Evolutionary conservation across 1,139 yeast genomes (phyloP), one percentile per base, ranked within the genome.

Genomic region (Entelexis paramagnoliae): DNA sequence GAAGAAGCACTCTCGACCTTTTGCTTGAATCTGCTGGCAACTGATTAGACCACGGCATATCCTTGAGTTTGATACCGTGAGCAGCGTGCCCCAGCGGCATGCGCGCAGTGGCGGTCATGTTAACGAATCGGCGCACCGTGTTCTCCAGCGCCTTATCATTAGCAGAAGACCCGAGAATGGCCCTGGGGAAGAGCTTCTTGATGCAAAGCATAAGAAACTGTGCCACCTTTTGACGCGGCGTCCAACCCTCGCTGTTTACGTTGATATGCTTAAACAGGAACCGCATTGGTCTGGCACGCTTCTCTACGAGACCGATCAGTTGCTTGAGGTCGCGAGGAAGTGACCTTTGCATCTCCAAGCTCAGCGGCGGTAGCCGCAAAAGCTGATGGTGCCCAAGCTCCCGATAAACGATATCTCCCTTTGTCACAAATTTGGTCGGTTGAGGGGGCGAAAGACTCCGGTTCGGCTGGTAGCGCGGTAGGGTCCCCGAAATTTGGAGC

Each of bases 81-180:
- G 68, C 41, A 1, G 74, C 41, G 3, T 62, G 59, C 3, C 63
- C 58, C 0, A 72, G 50, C 1, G 66, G 49, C 1, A 73, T 66
- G 63, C 33, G 49, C 40, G 65, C 69, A 17, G 51, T 51, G n/a
- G 59, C 57, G 2, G 67, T 54, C 49, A 74, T 60, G 17, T 64
- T 63, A 0, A 87, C 57, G 43, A 75, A 68, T 6, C 56, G 51
- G 0, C 75, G 67, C 0, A 83, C 59, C 17, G 66, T 64, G 2
- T 62, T 58, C 41, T 71, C 63, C 0, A 84, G 60, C 0, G 63
- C 55, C 0, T 70, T 53, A 62, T 76, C 75, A 60, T 85, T 86
- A 7, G 59, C 55, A 2, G 56, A 55, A 1, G 77, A 64, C 0
- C 95, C 95, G 70, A 83, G 76, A 2, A 76, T 58, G 10, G 68